Evolutionary conservation across 2,329 filamentous ascomycete species (phyloP).

Genomic region (Endocalyx cinctus): DNA sequence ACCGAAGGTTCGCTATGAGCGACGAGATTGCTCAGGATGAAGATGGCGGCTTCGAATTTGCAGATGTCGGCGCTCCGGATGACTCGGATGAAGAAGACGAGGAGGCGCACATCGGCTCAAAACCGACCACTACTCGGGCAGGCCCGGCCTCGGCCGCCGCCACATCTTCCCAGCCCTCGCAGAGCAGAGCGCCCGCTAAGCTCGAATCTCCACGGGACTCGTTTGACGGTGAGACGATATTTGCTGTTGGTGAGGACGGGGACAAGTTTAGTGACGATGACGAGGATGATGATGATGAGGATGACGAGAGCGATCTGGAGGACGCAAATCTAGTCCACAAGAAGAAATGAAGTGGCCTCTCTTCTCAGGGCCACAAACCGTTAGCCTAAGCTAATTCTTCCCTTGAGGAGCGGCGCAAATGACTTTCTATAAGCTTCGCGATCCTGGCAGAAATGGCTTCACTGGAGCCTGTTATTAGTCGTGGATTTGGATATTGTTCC

Average conservation of each 20-base stretch:
- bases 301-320: too few relatives aligned
- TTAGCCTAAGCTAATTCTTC: neutral
- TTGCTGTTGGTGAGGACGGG: conserved; percentile 81
- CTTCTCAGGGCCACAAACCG: too few relatives aligned
- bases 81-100: conserved; percentile 58
- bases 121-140: conserved; percentile 22
- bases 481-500: too few relatives aligned
- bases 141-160: conserved; percentile 12
- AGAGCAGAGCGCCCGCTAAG: conserved; percentile 17
- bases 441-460: too few relatives aligned
- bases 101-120: conserved; percentile 45
- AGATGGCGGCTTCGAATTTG: conserved; percentile 90
- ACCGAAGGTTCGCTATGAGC: conserved; percentile 96
- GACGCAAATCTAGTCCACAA: conserved; percentile 48
- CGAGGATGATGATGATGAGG: conserved; percentile 46
- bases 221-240: conserved; percentile 84
- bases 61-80: conserved; percentile 75
- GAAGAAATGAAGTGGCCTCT: too few relatives aligned
- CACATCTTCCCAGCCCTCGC: conserved; percentile 16
- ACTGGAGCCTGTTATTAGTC: too few relatives aligned
- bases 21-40: conserved; percentile 99
- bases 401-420: neutral
- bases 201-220: conserved; percentile 55
- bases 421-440: neutral
- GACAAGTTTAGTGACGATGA: conserved; percentile 81